Conservation (phyloP, 2,329 filamentous ascomycete species). For the Pseudocercospora pini-densiflorae region DNA sequence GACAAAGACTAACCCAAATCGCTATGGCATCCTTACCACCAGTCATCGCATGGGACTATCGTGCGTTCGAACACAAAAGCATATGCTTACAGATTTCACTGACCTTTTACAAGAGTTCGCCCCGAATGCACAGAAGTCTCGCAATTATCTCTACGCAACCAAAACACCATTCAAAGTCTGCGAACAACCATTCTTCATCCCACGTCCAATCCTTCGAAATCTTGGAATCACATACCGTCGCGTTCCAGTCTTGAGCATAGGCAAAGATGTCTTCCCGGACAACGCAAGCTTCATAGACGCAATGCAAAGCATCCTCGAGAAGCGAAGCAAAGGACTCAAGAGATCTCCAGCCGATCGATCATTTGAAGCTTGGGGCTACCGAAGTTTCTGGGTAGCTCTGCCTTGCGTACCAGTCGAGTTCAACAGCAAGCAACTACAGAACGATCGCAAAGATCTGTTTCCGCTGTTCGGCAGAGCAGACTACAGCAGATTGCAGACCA, state of each 20-base stretch:
- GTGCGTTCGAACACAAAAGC: slow-evolving; percentile 2
- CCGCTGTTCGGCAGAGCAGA: slow-evolving; percentile 30
- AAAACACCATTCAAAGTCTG: slow-evolving; percentile 32
- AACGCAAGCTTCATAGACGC: slow-evolving; percentile 29
- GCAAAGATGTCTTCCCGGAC: slow-evolving; percentile 35
- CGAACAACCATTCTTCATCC: slow-evolving; percentile 34
- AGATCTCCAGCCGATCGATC: slow-evolving; percentile 17
- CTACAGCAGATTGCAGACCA: slow-evolving; percentile 25
- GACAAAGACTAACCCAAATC: not conserved
- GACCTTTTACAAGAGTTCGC: slow-evolving; percentile 22
- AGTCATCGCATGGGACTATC: slow-evolving; percentile 21
- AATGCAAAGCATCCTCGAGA: slow-evolving; percentile 21
- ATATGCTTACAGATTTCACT: not conserved
- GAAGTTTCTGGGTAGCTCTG: slow-evolving; percentile 29
- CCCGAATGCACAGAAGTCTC: slow-evolving; percentile 31
- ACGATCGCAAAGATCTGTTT: slow-evolving; percentile 29
- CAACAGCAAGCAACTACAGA: slow-evolving; percentile 25
- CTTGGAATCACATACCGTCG: slow-evolving; percentile 34
- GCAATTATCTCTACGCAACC: slow-evolving; percentile 28
- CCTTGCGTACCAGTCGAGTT: slow-evolving; percentile 27
- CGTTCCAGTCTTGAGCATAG: slow-evolving; percentile 33
- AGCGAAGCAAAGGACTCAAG: slow-evolving; percentile 25
- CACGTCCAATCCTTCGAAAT: slow-evolving; percentile 29
- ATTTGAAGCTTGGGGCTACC: slow-evolving; percentile 30
- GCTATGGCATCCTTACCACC: slow-evolving; percentile 15